Evolutionary conservation across 2,329 filamentous ascomycete genomes (phyloP).

Genomic region (Coleophoma cylindrospora): DNA sequence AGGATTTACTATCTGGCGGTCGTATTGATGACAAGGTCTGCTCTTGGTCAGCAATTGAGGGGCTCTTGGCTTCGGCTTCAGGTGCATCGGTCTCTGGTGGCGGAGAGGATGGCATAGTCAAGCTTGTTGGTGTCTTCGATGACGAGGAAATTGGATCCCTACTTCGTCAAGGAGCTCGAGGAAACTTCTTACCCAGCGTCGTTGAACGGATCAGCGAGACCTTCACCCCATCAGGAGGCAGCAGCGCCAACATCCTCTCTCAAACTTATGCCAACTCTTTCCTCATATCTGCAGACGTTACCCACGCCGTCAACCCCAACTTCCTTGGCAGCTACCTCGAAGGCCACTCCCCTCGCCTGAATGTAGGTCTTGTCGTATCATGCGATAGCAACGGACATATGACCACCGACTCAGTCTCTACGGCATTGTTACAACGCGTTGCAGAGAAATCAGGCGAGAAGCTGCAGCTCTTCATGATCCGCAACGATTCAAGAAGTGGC

Average conservation of each 20-base stretch:
- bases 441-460: constrained; percentile 68
- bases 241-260: constrained; percentile 59
- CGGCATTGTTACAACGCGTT: constrained; percentile 72
- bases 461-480: constrained; percentile 88
- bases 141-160: constrained; percentile 94
- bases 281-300: constrained; percentile 88
- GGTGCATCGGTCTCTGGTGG: constrained; percentile 38
- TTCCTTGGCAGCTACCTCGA: constrained; percentile 80
- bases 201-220: constrained; percentile 79
- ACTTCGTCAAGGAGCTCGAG: constrained; percentile 81
- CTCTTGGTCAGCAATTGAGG: constrained; percentile 86
- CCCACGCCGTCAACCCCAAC: constrained; percentile 91
- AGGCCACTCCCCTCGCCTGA: constrained; percentile 81
- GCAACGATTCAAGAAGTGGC: constrained; percentile 84
- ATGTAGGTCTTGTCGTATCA: constrained; percentile 77
- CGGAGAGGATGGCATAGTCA: constrained; percentile 64
- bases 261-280: constrained; percentile 90
- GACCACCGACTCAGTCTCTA: constrained; percentile 87
- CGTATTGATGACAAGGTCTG: constrained; percentile 98
- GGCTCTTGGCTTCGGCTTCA: constrained; percentile 64
- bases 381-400: constrained; percentile 90
- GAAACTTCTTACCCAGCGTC: constrained; percentile 79
- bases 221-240: constrained; percentile 41
- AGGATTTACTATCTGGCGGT: constrained; percentile 91
- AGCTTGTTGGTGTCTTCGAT: constrained; percentile 91